These are phyloP conservation scores for Suhomyces canberraensis DNA, from an alignment of 805 yeast species.

Conservation along the genomic window DNA sequence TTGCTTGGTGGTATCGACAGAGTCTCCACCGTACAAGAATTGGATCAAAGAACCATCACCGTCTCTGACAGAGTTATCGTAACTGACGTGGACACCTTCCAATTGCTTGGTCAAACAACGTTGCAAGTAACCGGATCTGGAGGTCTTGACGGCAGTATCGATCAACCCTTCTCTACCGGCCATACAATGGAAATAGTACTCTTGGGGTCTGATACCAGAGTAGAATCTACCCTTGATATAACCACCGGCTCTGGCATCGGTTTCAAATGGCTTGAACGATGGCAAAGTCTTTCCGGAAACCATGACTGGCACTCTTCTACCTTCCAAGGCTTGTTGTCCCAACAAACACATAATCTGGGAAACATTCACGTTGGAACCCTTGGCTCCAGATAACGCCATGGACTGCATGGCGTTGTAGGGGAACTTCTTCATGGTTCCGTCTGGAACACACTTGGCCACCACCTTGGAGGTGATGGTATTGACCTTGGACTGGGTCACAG, in stretches of 20 bases:
- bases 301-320: slow-evolving; percentile 99
- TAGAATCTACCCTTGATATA: slow-evolving; percentile 95
- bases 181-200: slow-evolving; percentile 99
- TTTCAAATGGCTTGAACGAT: slow-evolving; percentile 92
- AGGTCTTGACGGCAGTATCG: slow-evolving; percentile 98
- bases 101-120: slow-evolving; percentile 97
- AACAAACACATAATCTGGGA: slow-evolving; percentile 99
- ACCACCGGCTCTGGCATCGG: slow-evolving; percentile 98
- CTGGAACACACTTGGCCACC: slow-evolving; percentile 92
- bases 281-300: slow-evolving; percentile 97
- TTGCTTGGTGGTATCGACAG: slow-evolving; percentile 91
- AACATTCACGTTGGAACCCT: slow-evolving; percentile 97
- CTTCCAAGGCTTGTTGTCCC: slow-evolving; percentile 99
- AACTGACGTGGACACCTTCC: slow-evolving; percentile 92
- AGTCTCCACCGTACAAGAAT: slow-evolving; percentile 97
- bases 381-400: slow-evolving; percentile 99
- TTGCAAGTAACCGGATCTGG: slow-evolving; percentile 96
- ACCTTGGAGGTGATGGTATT: slow-evolving; percentile 92
- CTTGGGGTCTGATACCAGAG: slow-evolving; percentile 97
- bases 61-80: slow-evolving; percentile 94
- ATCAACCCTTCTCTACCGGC: slow-evolving; percentile 99
- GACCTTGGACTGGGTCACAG: slow-evolving; percentile 90
- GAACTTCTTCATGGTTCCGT: slow-evolving; percentile 91
- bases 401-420: slow-evolving; percentile 98
- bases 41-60: slow-evolving; percentile 91